Conservation (phyloP, 2,329 filamentous ascomycete genomes). For the Diaporthe ilicicola region DNA sequence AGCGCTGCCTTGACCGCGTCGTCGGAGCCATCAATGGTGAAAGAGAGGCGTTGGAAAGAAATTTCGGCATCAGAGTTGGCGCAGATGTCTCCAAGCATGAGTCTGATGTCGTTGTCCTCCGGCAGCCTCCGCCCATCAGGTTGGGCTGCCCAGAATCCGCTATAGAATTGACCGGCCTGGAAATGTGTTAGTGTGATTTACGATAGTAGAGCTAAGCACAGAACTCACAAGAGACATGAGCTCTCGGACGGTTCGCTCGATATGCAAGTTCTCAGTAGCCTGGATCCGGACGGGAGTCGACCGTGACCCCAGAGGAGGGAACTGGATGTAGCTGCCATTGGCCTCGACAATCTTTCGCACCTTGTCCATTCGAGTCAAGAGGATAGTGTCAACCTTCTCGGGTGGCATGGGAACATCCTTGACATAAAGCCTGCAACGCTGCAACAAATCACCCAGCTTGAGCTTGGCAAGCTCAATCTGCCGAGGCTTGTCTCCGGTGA, state of each 20-base stretch:
- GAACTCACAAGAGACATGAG: conserved; percentile 87
- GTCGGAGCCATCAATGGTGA: conserved; percentile 94
- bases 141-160: conserved; percentile 92
- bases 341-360: conserved; percentile 97
- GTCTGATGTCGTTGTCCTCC: conserved; percentile 77
- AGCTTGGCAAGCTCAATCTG: conserved; percentile 89
- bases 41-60: conserved; percentile 92
- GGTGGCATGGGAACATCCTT: conserved; percentile 92
- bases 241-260: conserved; percentile 93
- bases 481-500: conserved; percentile 87
- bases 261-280: conserved; percentile 90
- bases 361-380: conserved; percentile 92
- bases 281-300: conserved; percentile 88
- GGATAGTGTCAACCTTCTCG: conserved; percentile 93
- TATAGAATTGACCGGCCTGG: conserved; percentile 96
- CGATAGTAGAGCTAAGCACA: neutral
- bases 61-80: conserved; percentile 96
- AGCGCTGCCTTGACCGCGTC: conserved; percentile 96
- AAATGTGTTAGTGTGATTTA: conserved; percentile 37
- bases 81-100: conserved; percentile 95
- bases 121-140: conserved; percentile 71
- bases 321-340: conserved; percentile 93
- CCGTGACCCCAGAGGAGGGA: conserved; percentile 87
- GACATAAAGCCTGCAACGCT: conserved; percentile 82
- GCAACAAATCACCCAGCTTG: conserved; percentile 86